These are phyloP conservation scores for Isabelozyma pseudorhagii DNA, from an alignment of 805 yeast genomes.

Conservation along the genomic window DNA sequence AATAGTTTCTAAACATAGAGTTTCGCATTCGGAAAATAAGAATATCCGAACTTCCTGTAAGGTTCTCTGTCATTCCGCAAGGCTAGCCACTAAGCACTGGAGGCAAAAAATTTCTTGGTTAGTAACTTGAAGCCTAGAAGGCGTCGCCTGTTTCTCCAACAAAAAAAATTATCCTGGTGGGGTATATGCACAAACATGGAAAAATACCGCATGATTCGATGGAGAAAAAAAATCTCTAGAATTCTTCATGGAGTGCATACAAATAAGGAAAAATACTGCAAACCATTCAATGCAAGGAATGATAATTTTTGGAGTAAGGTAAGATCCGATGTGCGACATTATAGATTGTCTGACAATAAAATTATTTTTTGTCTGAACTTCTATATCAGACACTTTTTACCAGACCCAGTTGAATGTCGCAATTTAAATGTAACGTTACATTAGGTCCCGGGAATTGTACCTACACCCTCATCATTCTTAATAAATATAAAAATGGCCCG, in stretches of 20 bases:
- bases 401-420: background rate
- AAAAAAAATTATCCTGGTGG: background rate
- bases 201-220: background rate
- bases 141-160: background rate
- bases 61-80: background rate
- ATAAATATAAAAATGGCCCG: background rate
- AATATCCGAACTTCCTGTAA: background rate
- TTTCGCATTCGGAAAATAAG: background rate
- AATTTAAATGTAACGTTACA: slow-evolving; percentile 3
- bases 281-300: no score
- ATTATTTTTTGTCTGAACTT: background rate
- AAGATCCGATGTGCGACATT: background rate
- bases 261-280: background rate
- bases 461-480: background rate
- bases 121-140: no score
- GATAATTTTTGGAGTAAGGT: background rate
- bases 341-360: background rate
- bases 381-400: background rate
- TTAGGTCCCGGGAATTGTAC: background rate
- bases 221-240: no score
- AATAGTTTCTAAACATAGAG: no score
- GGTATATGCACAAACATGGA: background rate
- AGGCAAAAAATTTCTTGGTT: no score
- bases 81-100: no score
- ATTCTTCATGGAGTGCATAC: background rate